Conservation (phyloP, 2,329 filamentous ascomycete genomes). For the Penicillium olsonii region DNA sequence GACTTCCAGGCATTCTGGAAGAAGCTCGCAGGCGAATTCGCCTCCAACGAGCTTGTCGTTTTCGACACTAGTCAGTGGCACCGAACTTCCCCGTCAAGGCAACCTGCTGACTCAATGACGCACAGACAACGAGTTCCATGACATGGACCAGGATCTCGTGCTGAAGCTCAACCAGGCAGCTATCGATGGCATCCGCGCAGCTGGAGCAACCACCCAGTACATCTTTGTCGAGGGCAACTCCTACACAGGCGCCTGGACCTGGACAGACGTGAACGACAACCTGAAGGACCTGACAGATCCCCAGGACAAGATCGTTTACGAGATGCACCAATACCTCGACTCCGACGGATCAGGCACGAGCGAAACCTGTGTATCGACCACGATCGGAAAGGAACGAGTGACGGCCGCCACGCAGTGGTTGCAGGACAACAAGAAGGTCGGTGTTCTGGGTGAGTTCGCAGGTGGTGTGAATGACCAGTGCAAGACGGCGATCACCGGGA, state of each 20-base stretch:
- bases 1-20: constrained; percentile 61
- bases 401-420: constrained; percentile 55
- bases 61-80: constrained; percentile 58
- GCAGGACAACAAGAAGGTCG: constrained; percentile 54
- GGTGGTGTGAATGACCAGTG: constrained; percentile 55
- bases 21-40: constrained; percentile 57
- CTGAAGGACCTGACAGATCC: constrained; percentile 54
- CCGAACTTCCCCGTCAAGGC: background rate
- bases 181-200: constrained; percentile 61
- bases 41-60: constrained; percentile 57
- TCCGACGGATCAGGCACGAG: constrained; percentile 56
- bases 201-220: constrained; percentile 60
- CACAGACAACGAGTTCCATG: constrained; percentile 64
- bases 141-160: constrained; percentile 62
- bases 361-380: constrained; percentile 52
- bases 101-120: background rate
- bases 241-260: constrained; percentile 51
- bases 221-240: constrained; percentile 62
- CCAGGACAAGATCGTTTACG: constrained; percentile 57
- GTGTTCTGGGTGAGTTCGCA: constrained; percentile 58
- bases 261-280: constrained; percentile 46
- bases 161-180: constrained; percentile 65
- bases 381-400: constrained; percentile 57
- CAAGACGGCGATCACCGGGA: constrained; percentile 51
- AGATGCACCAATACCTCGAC: constrained; percentile 66